Base-by-base conservation (phyloP, 1,284 basidiomycete species). In the Sanghuangporus baumii region DNA sequence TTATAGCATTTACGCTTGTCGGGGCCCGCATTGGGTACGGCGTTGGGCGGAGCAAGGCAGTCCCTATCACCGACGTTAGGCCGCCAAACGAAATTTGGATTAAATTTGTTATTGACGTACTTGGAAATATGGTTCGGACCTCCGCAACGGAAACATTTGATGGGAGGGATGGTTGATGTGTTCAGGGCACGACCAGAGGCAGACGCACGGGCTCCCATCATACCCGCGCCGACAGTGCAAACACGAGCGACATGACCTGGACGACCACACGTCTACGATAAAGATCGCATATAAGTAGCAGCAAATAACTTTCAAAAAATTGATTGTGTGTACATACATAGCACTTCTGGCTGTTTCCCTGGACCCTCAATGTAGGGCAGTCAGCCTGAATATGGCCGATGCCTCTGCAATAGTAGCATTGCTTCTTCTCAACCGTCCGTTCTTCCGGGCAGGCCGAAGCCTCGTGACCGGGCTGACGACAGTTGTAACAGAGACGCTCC, bases 401-500 rank as follows among this genome's bases (percentile, higher is more conserved):
- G 51, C 88, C 89, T 46, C 88, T 86, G 72, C 90, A 92, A 34
- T 84, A 85, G 73, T 90, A 92, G 74, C 90, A 89, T 74, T 92
- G 89, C 76, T 92, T 93, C 61, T 86, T 83, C 64, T 85, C 81
- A 54, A 82, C 81, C 23, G 86, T 89, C 67, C 92, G 85, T 57
- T 93, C 93, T 69, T 86, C 86, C 52, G 93, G 90, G 75, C 94
- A 96, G 64, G 88, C 86, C 66, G 88, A 88, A 43, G 90, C 93
- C 77, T 96, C 93, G 72, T 96, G 94, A 26, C 93, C 93, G 14
- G 92, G 90, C 74, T 91, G 88, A 69, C 89, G 86, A 75, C 93
- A 96, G 75, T 95, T 96, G 79, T 94, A 96, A 79, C 93, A 96
- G 65, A 96, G 84, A 68, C 92, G 86, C 73, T 89, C 85, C 69